Percentiles rank a stretch among this genome's conserved stretches.
phyloP scores from a whole-genome alignment of 163 green algal species.

The Chlamydomonas reinhardtii region DNA sequence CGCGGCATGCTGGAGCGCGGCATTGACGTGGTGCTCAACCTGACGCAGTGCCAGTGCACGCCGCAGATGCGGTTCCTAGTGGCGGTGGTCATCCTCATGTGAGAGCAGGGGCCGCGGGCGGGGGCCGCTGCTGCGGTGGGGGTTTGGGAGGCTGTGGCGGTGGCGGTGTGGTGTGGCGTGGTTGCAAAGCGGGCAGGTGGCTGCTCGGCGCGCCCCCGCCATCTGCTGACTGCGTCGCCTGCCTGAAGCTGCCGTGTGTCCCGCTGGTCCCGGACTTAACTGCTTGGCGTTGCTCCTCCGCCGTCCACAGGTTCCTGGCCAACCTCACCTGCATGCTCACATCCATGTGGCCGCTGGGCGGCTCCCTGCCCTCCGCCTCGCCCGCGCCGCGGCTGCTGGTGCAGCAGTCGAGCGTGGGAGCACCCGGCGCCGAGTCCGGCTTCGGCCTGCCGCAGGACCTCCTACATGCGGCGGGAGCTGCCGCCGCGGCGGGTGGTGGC shows the following conservation, averaged over 20 bases:
- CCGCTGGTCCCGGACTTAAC: too few species aligned
- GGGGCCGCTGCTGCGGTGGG: too few species aligned
- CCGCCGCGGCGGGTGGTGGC: background rate
- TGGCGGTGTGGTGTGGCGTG: too few species aligned
- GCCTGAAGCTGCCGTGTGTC: too few species aligned
- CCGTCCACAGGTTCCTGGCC: background rate
- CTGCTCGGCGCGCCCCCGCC: too few species aligned
- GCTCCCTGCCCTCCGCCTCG: background rate
- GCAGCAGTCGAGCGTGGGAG: background rate
- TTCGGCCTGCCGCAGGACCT: background rate
- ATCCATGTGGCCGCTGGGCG: constrained; percentile 7
- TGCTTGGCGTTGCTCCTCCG: too few species aligned
- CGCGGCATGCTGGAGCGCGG: constrained; percentile 36
- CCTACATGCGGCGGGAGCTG: too few species aligned
- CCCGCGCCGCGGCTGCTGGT: background rate
- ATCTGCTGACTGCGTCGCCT: too few species aligned
- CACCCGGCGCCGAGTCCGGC: too few species aligned
- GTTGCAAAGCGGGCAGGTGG: too few species aligned
- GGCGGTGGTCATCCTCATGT: constrained; percentile 23
- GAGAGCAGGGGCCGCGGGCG: too few species aligned
- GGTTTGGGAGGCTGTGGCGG: too few species aligned
- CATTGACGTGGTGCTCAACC: constrained; percentile 41
- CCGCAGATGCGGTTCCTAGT: constrained; percentile 43
- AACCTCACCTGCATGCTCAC: constrained; percentile 14
- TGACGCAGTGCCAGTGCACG: constrained; percentile 28